phyloP scores from a whole-genome alignment of 495 filamentous ascomycete species.

The Xanthoparmelia taractica region DNA sequence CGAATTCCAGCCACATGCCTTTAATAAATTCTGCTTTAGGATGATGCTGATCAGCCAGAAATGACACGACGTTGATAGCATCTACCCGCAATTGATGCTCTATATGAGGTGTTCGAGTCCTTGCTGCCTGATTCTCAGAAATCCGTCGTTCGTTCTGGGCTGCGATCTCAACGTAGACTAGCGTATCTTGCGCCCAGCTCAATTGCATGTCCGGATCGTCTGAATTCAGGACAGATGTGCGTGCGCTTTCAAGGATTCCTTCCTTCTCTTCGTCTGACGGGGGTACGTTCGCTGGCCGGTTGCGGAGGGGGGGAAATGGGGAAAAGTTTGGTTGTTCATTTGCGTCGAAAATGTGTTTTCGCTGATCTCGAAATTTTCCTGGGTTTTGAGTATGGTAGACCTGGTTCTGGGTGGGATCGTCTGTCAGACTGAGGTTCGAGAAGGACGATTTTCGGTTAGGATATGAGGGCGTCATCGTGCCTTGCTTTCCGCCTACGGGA shows the following conservation, averaged over 20 bases:
- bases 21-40: constrained; percentile 92
- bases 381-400: constrained; percentile 5
- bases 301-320: constrained; percentile 77
- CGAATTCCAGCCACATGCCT: constrained; percentile 97
- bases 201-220: constrained; percentile 96
- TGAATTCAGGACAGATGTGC: constrained; percentile 77
- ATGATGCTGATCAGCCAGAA: constrained; percentile 84
- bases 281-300: constrained; percentile 80
- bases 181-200: constrained; percentile 87
- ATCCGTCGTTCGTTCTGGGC: constrained; percentile 59
- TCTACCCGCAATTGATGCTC: constrained; percentile 83
- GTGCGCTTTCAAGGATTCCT: constrained; percentile 71
- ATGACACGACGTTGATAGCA: constrained; percentile 83
- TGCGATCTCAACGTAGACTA: constrained; percentile 81
- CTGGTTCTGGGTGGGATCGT: constrained; percentile 2
- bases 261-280: constrained; percentile 93
- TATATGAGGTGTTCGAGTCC: constrained; percentile 70
- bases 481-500: constrained; percentile 18
- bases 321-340: constrained; percentile 74
- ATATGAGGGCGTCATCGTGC: constrained; percentile 8
- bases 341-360: constrained; percentile 2
- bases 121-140: constrained; percentile 53
- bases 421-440: constrained; percentile 17
- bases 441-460: constrained; percentile 26
- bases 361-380: neutral